A percentile compares a stretch with the other conserved stretches of the same genome.
phyloP scores from a whole-genome alignment of 2,329 filamentous ascomycete species.

The Aschersonia sp. region DNA sequence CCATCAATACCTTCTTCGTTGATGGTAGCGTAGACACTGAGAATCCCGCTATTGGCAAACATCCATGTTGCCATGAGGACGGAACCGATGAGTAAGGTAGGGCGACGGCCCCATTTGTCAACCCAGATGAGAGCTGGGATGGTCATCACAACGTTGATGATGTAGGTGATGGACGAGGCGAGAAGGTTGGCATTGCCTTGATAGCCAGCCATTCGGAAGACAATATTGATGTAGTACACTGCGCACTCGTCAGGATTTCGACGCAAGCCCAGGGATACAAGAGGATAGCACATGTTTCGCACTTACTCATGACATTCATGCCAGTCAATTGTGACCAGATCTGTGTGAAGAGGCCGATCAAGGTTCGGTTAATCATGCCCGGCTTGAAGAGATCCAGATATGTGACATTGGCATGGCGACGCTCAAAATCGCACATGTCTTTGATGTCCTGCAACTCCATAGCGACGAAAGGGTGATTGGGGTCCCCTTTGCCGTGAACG shows the following conservation, averaged over 20 bases:
- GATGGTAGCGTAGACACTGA: slow-evolving; percentile 28
- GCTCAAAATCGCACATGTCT: slow-evolving; percentile 60
- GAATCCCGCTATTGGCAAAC: slow-evolving; percentile 36
- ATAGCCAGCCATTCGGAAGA: slow-evolving; percentile 25
- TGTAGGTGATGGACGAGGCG: slow-evolving; percentile 41
- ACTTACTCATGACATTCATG: slow-evolving; percentile 43
- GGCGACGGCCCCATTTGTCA: slow-evolving; percentile 61
- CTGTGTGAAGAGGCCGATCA: slow-evolving; percentile 36
- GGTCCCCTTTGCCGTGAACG: slow-evolving; percentile 52
- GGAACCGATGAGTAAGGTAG: slow-evolving; percentile 49
- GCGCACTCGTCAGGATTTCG: not conserved
- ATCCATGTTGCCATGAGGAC: slow-evolving; percentile 51
- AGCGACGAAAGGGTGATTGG: slow-evolving; percentile 47
- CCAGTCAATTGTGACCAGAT: slow-evolving; percentile 42
- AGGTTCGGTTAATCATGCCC: slow-evolving; percentile 41
- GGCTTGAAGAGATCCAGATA: slow-evolving; percentile 61
- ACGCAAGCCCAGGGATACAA: not conserved
- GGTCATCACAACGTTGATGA: slow-evolving; percentile 72
- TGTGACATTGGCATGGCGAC: slow-evolving; percentile 50
- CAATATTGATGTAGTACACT: slow-evolving; percentile 47
- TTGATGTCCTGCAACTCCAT: slow-evolving; percentile 60
- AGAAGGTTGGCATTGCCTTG: slow-evolving; percentile 32
- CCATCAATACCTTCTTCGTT: slow-evolving; percentile 28
- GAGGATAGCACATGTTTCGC: not conserved
- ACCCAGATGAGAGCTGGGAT: slow-evolving; percentile 61